phyloP scores from a whole-genome alignment of 768 basidiomycete species.

The Tylopilus plumbeoviolaceoides region DNA sequence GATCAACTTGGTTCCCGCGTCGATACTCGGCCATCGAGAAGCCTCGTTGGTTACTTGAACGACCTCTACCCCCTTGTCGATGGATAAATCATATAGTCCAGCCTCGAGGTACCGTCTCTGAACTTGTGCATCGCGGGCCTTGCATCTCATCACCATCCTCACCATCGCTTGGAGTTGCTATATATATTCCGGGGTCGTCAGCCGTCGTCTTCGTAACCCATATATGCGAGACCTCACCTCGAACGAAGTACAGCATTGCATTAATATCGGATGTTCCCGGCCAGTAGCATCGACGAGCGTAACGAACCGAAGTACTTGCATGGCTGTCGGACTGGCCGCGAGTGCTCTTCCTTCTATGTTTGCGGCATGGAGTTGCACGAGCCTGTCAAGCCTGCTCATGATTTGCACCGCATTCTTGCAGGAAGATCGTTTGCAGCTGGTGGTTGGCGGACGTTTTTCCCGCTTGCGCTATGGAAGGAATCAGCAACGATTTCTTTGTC shows the following conservation, averaged over 20 bases:
- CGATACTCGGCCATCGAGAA: slow-evolving; percentile 21
- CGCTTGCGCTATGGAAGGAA: slow-evolving; percentile 14
- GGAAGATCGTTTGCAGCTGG: slow-evolving; percentile 1
- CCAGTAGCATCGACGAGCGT: slow-evolving; percentile 27
- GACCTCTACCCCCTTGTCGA: slow-evolving; percentile 15
- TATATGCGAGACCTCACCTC: slow-evolving; percentile 13
- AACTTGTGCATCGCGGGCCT: slow-evolving; percentile 16
- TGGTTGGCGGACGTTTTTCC: slow-evolving; percentile 6
- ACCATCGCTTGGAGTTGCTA: slow-evolving; percentile 25
- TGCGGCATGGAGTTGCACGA: slow-evolving; percentile 19
- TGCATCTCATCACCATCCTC: slow-evolving; percentile 12
- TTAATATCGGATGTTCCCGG: slow-evolving; percentile 21
- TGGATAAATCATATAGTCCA: slow-evolving; percentile 17
- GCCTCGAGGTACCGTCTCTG: slow-evolving; percentile 25
- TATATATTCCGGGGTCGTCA: background rate
- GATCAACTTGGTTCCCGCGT: slow-evolving; percentile 23
- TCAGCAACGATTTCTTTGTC: background rate
- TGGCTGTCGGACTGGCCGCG: slow-evolving; percentile 16
- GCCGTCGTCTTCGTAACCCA: background rate
- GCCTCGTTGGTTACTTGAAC: slow-evolving; percentile 19
- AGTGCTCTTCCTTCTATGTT: slow-evolving; percentile 8
- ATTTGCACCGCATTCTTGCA: slow-evolving; percentile 15
- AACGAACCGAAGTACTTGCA: slow-evolving; percentile 18
- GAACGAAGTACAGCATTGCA: slow-evolving; percentile 25
- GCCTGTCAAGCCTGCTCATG: slow-evolving; percentile 18